Evolutionary conservation across 2,329 filamentous ascomycete species (phyloP), one percentile per base, ranked within the genome.

Genomic region (Cercospora citrullina): DNA sequence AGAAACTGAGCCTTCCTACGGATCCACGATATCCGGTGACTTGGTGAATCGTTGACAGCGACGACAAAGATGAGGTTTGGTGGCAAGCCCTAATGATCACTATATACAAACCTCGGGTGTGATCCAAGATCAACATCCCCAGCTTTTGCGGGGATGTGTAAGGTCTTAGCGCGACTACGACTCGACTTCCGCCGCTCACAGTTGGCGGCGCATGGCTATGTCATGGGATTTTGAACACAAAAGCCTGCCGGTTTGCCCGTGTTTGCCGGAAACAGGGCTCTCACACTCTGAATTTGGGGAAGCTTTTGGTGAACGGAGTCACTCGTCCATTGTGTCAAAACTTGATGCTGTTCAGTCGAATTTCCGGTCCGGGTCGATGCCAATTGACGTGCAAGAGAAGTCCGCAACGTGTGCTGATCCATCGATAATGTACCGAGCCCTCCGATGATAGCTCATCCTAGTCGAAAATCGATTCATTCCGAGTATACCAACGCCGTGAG

Each of bases 161-260:
- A 26, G 16, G 45, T 23, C 45, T 59, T 51, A 51, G 45, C 45
- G 45, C 45, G 42, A 48, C 42, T 48, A 48, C 42, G 42, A 48
- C 42, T 48, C 42, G 42, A 48, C 42, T 48, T 48, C n/a, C 42
- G 42, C 42, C 21, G 18, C 14, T 48, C 42, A 23, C 42, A 48
- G 5, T 14, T 18, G 21, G 42, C 23, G 42, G 42, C 42, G 42
- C 53, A 33, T 36, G 18, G 18, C 28, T 36, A 21, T 28, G 57
- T 59, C 18, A 30, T 30, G 57, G 57, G 30, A 23, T 59, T 31
- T 9, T 9, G 9, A 39, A n/a, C n/a, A 21, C 18, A 21, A 60
- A 36, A 36, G 33, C 30, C n/a, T 36, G 30, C 57, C 57, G 57
- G 57, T 33, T 60, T 60, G 57, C 30, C 57, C 30, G 57, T 60